Conservation (phyloP, 2,329 filamentous ascomycete genomes). For the Davidsoniella australis region DNA sequence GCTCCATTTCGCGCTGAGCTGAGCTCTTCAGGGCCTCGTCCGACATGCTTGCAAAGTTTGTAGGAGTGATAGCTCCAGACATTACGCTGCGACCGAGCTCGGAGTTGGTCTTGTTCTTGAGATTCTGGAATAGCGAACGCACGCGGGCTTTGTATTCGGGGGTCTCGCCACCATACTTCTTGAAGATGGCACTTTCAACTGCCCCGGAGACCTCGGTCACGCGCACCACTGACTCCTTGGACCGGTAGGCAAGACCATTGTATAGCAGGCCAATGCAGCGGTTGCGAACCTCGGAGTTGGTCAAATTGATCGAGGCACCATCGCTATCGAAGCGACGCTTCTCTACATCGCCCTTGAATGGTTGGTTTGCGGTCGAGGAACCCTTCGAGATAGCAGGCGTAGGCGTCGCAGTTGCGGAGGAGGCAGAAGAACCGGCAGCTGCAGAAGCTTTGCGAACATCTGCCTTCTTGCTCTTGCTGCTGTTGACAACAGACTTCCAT, state of each 20-base stretch:
- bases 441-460: slow-evolving; percentile 22
- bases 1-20: slow-evolving; percentile 60
- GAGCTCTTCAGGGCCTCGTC: slow-evolving; percentile 82
- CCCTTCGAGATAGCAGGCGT: slow-evolving; percentile 19
- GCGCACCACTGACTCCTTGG: slow-evolving; percentile 50
- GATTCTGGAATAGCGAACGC: slow-evolving; percentile 80
- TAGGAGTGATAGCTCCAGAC: slow-evolving; percentile 51
- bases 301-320: slow-evolving; percentile 60
- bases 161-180: slow-evolving; percentile 46
- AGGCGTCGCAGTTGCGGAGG: slow-evolving; percentile 31
- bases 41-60: slow-evolving; percentile 69
- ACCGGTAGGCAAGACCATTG: slow-evolving; percentile 63
- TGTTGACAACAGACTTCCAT: slow-evolving; percentile 67
- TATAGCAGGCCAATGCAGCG: slow-evolving; percentile 83
- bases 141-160: slow-evolving; percentile 75
- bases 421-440: slow-evolving; percentile 24
- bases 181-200: slow-evolving; percentile 64
- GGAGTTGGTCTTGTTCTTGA: slow-evolving; percentile 81
- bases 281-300: slow-evolving; percentile 57
- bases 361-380: slow-evolving; percentile 27
- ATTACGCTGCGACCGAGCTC: slow-evolving; percentile 62
- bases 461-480: slow-evolving; percentile 34
- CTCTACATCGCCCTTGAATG: slow-evolving; percentile 48
- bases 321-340: slow-evolving; percentile 75
- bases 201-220: slow-evolving; percentile 64